Base-by-base conservation (phyloP, 2,329 filamentous ascomycete species). In the Hypoxylon sp. region DNA sequence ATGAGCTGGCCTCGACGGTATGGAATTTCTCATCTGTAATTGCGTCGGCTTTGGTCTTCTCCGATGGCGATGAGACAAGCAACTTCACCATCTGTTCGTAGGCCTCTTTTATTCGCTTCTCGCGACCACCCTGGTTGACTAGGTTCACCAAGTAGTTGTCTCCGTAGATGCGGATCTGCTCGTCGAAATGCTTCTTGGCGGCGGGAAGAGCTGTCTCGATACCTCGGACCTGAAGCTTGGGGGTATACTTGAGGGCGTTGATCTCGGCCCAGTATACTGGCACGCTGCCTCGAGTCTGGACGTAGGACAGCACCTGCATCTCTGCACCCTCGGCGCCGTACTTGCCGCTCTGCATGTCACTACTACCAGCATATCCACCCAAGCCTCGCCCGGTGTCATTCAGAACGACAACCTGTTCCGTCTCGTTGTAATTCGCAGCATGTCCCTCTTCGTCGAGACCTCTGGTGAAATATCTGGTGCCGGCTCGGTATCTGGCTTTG, bases 351-450 rank as follows among this genome's bases (percentile, higher is more conserved):
- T 89, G 83, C 76, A 89, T 88, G 13, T 88, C 85, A 51, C 82
- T 79, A 62, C 87, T 88, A 43, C 90, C 89, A 38, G 88, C 88
- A 71, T 90, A 96, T 5, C 91, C 92, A 29, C 89, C 86, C 31
- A 94, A 74, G 1, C 88, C 88, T 49, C 84, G 84, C 3, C 82
- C 80, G 46, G 76, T 81, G 71, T 97, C 94, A 65, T 97, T 97
- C 62, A 97, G 73, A 26, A 99, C 84, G 54, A 96, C 80, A 23
- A 94, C 79, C 69, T 99, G 94, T 69, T 99, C 94, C 0, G 94
- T 97, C 78, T 99, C 94, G 69, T 99, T 99, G 80, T 93, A 99
- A 71, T 99, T 99, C 60, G 94, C 91, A n/a, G 94, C 94, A 69
- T 97, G 86, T 16, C 94, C 94, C 55, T 94, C 80, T 60, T 96